Conservation (phyloP, 2,329 filamentous ascomycete species). For the Sarocladiaceae sp. region DNA sequence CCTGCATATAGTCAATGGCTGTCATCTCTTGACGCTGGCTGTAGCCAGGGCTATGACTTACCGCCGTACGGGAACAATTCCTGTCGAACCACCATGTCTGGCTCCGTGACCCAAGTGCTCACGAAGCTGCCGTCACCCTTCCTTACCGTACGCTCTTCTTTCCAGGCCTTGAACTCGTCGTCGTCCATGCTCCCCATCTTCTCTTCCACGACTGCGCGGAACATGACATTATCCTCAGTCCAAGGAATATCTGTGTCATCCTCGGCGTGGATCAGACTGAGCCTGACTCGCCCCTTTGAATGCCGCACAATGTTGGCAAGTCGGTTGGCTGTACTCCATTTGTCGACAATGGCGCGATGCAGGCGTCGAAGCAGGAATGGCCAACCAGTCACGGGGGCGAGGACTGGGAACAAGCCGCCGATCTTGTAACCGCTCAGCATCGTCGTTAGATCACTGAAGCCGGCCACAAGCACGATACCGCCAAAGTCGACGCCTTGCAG, state of each 20-base stretch:
- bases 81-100: conserved; percentile 46
- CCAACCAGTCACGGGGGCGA: conserved; percentile 69
- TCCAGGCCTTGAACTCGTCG: conserved; percentile 36
- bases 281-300: conserved; percentile 51
- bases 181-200: conserved; percentile 31
- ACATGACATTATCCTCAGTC: conserved; percentile 61
- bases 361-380: conserved; percentile 61
- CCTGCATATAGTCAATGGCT: conserved; percentile 43
- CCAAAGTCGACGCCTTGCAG: conserved; percentile 64
- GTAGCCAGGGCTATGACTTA: too few species aligned
- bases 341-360: conserved; percentile 65
- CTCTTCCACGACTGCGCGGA: conserved; percentile 54
- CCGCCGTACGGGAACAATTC: conserved; percentile 52
- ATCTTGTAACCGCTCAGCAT: conserved; percentile 76
- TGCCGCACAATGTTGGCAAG: conserved; percentile 52
- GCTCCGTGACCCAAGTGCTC: conserved; percentile 38
- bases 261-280: conserved; percentile 74
- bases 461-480: conserved; percentile 72
- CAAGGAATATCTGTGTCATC: conserved; percentile 83
- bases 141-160: conserved; percentile 38
- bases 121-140: conserved; percentile 45
- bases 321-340: conserved; percentile 70
- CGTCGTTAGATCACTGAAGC: conserved; percentile 70
- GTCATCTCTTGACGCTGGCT: too few species aligned
- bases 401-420: conserved; percentile 70